Evolutionary conservation across 371 early-diverging fungal genomes (phyloP), one percentile per base, ranked within the genome.

Genomic region (Mycotypha africana): DNA sequence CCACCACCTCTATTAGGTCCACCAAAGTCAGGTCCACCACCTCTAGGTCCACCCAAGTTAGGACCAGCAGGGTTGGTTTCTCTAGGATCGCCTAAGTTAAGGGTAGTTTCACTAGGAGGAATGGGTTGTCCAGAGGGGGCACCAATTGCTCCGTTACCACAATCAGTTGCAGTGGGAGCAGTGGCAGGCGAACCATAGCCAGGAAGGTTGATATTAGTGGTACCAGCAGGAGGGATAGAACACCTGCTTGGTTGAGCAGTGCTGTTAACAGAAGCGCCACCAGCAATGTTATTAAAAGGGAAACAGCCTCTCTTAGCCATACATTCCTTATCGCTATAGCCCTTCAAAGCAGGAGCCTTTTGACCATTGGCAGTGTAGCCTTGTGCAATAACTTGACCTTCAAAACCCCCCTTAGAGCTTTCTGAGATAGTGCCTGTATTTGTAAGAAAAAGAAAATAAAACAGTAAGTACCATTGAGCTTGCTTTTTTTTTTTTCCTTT

Each of bases 331-430:
- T 28, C 12, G 8, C 12, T 28, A 12, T 28, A 41, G 17, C 26
- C 15, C 26, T 41, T 41, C 25, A 41, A 14, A 26, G 25, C 28
- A 25, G 41, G 44, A 12, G 33, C 44, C 11, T 32, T 20, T 80
- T 31, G 74, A 78, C 31, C 23, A 43, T 33, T 32, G 20, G 33
- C 28, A 19, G 20, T 33, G 16, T 33, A 43, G 21, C 33, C 31
- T 10, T 32, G 33, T 12, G 44, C 44, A n/a, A 41, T 41, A 1
- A 41, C 28, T 41, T 41, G 41, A 4, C 41, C 41, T 41, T 41
- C 26, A 11, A 41, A 41, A 28, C 41, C 41, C 5, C 41, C 41
- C 19, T 41, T 41, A 2, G 14, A 12, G 16, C 41, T 28, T 17
- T 26, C 41, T 12, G 25, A 26, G 3, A 41, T 41, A 9, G 41